These are phyloP conservation scores for Plasmodium cynomolgi DNA, from an alignment of 169 alveolate genomes.

Conservation along the genomic window DNA sequence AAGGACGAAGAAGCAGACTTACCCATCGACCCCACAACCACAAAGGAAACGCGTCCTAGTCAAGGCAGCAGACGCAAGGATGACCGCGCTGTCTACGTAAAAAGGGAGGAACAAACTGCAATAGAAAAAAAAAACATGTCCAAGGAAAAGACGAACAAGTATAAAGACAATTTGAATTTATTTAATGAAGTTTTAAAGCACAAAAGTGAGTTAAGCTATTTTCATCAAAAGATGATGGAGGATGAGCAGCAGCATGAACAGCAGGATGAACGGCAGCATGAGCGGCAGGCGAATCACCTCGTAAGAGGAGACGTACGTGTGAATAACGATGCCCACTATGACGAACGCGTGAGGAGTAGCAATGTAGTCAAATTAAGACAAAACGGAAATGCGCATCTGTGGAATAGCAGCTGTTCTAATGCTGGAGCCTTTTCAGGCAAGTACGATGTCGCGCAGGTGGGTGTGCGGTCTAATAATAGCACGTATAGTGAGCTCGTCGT, in stretches of 20 bases:
- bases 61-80: neutral
- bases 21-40: neutral
- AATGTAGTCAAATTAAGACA: neutral
- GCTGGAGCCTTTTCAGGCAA: neutral
- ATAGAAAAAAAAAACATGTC: neutral
- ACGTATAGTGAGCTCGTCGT: neutral
- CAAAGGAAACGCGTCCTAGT: neutral
- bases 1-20: neutral
- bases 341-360: neutral
- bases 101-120: constrained; percentile 6
- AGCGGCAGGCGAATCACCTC: neutral
- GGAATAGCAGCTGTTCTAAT: neutral
- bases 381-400: constrained; percentile 11
- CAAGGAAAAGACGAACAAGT: neutral
- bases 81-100: neutral
- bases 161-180: constrained; percentile 33
- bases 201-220: constrained; percentile 27
- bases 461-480: neutral
- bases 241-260: neutral
- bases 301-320: neutral
- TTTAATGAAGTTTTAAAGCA: constrained; percentile 46
- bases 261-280: neutral
- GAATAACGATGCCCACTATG: neutral
- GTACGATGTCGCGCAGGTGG: neutral
- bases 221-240: neutral